These are phyloP conservation scores for Halophytophthora batemanensis DNA, from an alignment of 352 stramenopile genomes.

Conservation along the genomic window DNA sequence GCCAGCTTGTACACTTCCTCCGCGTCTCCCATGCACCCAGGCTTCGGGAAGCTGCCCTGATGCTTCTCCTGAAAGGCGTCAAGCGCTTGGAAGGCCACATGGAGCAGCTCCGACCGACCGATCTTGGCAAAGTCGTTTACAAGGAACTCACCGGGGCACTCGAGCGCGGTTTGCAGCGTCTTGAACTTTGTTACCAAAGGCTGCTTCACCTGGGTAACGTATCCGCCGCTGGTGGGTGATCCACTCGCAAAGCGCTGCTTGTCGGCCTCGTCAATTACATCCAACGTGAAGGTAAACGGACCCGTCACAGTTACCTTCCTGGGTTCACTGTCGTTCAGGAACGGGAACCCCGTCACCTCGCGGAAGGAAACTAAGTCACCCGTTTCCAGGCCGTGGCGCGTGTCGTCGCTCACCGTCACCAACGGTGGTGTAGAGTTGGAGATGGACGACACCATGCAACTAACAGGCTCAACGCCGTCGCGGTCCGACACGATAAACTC, in stretches of 20 bases:
- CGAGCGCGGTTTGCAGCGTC: conserved; percentile 81
- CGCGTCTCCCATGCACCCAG: conserved; percentile 83
- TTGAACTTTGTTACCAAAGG: conserved; percentile 93
- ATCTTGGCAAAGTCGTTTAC: conserved; percentile 98
- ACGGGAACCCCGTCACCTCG: conserved; percentile 91
- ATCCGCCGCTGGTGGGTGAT: conserved; percentile 71
- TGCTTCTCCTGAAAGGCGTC: conserved; percentile 83
- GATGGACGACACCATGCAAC: conserved; percentile 93
- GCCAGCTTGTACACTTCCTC: conserved; percentile 86
- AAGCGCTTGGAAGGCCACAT: conserved; percentile 88
- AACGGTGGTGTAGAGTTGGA: conserved; percentile 78
- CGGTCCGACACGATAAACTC: conserved; percentile 93
- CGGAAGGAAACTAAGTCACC: conserved; percentile 96
- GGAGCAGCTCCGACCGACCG: conserved; percentile 88
- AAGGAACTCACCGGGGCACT: conserved; percentile 93
- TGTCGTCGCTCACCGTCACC: conserved; percentile 98
- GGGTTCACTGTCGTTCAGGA: conserved; percentile 76
- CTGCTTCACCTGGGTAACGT: conserved; percentile 96
- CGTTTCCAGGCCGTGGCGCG: conserved; percentile 95
- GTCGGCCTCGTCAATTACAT: conserved; percentile 71
- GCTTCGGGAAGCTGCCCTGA: conserved; percentile 74
- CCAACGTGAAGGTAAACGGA: conserved; percentile 97
- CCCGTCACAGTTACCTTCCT: conserved; percentile 81
- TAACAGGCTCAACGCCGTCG: conserved; percentile 92
- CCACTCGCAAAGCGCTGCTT: conserved; percentile 60